These are phyloP conservation scores for Dinochytrium kinnereticum DNA, from an alignment of 371 early-diverging fungal species.

Conservation along the genomic window DNA sequence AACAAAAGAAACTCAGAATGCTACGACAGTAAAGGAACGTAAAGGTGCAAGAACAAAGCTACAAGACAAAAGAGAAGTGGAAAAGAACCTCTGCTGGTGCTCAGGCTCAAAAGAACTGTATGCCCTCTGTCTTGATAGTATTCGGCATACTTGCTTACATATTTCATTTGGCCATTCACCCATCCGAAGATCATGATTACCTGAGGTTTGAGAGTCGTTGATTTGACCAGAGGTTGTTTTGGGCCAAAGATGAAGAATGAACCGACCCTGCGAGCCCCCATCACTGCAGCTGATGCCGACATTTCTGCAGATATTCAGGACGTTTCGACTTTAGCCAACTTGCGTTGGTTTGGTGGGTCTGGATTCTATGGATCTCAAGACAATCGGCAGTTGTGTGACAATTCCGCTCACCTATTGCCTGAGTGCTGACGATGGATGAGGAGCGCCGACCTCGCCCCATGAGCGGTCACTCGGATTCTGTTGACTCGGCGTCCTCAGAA, in stretches of 20 bases:
- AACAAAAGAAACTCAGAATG: background rate
- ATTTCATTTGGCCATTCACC: conserved; percentile 15
- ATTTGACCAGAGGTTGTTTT: background rate
- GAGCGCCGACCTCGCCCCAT: too few species aligned
- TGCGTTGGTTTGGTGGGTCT: too few species aligned
- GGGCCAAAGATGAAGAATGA: background rate
- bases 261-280: conserved; percentile 4
- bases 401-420: too few species aligned
- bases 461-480: background rate
- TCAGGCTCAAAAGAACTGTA: background rate
- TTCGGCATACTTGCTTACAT: conserved; percentile 23
- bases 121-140: conserved; percentile 5
- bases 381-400: too few species aligned
- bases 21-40: too few species aligned
- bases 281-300: too few species aligned
- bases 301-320: too few species aligned
- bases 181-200: conserved; percentile 23
- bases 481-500: background rate
- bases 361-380: too few species aligned
- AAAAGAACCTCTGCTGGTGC: background rate
- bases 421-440: too few species aligned
- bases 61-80: too few species aligned
- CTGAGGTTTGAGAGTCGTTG: background rate
- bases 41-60: too few species aligned
- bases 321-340: too few species aligned